phyloP scores from a whole-genome alignment of 305 asterid genomes.

The Fraxinus xanthoxyloides region DNA sequence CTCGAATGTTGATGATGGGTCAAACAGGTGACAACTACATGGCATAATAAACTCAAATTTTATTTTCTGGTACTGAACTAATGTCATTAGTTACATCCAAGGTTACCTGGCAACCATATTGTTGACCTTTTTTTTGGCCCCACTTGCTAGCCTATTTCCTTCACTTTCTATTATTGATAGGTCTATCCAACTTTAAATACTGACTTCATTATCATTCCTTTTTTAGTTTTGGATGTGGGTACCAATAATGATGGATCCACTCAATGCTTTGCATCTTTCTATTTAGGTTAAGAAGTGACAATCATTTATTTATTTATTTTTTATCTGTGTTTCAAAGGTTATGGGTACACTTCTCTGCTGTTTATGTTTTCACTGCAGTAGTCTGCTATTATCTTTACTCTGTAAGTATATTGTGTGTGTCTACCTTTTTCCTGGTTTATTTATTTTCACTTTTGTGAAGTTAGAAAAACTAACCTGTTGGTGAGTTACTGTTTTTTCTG shows the following conservation, averaged over 20 bases:
- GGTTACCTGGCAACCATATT: not conserved
- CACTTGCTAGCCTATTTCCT: not conserved
- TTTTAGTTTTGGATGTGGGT: not conserved
- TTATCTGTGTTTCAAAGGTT: slow-evolving; percentile 55
- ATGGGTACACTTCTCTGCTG: slow-evolving; percentile 92
- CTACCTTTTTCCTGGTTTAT: slow-evolving; percentile 12
- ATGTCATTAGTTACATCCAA: not conserved
- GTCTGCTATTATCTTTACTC: slow-evolving; percentile 93
- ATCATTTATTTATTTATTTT: slow-evolving; percentile 24
- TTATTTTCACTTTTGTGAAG: slow-evolving; percentile 11
- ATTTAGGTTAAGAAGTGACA: slow-evolving; percentile 24
- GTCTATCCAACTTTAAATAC: not conserved
- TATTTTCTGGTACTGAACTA: not conserved
- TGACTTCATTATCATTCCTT: not conserved
- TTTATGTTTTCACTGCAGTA: slow-evolving; percentile 78
- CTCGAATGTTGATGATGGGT: slow-evolving; percentile 88
- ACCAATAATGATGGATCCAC: not conserved
- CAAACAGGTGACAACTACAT: slow-evolving; percentile 61
- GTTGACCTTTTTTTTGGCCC: not conserved
- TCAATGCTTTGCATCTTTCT: not conserved
- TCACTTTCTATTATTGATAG: not conserved
- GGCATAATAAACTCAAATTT: slow-evolving; percentile 14
- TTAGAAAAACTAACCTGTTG: slow-evolving; percentile 11
- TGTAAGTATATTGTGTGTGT: slow-evolving; percentile 52
- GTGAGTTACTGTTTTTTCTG: slow-evolving; percentile 27